phyloP scores from a whole-genome alignment of 345 rosid species.

The Arabidopsis suecica region DNA sequence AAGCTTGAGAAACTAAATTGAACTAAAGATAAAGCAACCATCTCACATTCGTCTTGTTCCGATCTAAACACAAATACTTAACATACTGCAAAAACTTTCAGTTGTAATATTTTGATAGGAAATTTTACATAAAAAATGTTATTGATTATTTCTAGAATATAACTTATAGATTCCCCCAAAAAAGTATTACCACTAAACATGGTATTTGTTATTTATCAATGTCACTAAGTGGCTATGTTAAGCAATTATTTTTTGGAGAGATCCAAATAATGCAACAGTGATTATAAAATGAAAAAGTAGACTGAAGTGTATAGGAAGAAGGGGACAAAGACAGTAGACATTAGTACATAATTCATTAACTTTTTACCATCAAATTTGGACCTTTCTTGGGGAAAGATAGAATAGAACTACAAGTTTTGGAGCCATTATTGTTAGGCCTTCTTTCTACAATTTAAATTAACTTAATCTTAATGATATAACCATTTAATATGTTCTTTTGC shows the following conservation, averaged over 20 bases:
- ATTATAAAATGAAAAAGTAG: slow-evolving; percentile 19
- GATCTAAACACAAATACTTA: no score
- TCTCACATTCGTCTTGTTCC: no score
- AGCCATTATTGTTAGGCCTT: neutral
- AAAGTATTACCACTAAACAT: neutral
- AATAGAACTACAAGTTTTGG: slow-evolving; percentile 5
- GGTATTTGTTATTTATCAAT: no score
- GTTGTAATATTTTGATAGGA: no score
- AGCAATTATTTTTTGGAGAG: neutral
- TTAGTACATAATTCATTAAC: slow-evolving; percentile 1
- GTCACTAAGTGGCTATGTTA: neutral
- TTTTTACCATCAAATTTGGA: slow-evolving; percentile 21
- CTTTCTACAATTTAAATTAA: neutral
- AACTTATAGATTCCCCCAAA: no score
- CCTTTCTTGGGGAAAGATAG: slow-evolving; percentile 11
- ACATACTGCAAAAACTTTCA: no score
- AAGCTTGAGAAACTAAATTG: no score
- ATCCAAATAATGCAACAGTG: slow-evolving; percentile 21
- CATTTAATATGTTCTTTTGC: slow-evolving; percentile 25
- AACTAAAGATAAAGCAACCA: no score
- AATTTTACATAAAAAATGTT: no score
- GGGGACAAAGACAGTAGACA: slow-evolving; percentile 39
- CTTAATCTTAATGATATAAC: neutral
- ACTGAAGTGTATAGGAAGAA: slow-evolving; percentile 14
- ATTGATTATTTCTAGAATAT: no score